These are phyloP conservation scores for Clonostachys sp. DNA, from an alignment of 2,329 filamentous ascomycete species.

Conservation along the genomic window DNA sequence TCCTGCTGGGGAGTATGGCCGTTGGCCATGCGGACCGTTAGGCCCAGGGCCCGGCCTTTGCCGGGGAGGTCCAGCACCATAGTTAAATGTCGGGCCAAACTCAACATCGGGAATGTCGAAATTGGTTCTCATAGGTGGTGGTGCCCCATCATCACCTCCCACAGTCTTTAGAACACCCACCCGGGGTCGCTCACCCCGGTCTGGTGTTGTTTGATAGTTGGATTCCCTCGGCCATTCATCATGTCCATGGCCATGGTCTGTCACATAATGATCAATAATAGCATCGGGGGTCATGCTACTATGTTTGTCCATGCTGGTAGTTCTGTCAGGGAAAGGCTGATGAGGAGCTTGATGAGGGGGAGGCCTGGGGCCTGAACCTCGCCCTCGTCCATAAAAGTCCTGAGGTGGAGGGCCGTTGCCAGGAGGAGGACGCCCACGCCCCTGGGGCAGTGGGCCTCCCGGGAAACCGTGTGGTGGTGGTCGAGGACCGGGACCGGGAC, in stretches of 20 bases:
- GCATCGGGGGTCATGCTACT: conserved; percentile 25
- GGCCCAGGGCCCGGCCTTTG: conserved; percentile 7
- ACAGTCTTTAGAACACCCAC: conserved; percentile 78
- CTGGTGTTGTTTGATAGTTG: conserved; percentile 1
- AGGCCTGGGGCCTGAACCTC: conserved; percentile 19
- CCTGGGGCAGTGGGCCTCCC: conserved; percentile 1
- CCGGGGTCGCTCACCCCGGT: conserved; percentile 46
- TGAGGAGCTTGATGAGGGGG: conserved; percentile 12
- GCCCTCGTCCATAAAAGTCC: background rate
- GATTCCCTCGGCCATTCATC: conserved; percentile 5
- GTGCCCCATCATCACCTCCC: conserved; percentile 42
- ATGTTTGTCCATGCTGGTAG: conserved; percentile 13
- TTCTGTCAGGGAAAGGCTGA: conserved; percentile 16
- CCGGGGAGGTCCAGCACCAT: conserved; percentile 32
- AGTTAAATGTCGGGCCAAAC: conserved; percentile 80
- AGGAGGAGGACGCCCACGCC: background rate
- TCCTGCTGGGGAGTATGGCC: conserved; percentile 24
- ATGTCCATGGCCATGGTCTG: conserved; percentile 14
- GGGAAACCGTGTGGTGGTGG: conserved; percentile 4
- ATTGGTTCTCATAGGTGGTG: conserved; percentile 7
- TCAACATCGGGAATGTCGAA: conserved; percentile 70
- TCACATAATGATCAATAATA: conserved; percentile 31
- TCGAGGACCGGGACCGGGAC: conserved; percentile 9
- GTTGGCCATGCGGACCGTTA: conserved; percentile 6
- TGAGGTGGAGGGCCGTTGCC: conserved; percentile 5